Conservation (phyloP, 495 filamentous ascomycete species). For the Jackrogersella multiformis region DNA sequence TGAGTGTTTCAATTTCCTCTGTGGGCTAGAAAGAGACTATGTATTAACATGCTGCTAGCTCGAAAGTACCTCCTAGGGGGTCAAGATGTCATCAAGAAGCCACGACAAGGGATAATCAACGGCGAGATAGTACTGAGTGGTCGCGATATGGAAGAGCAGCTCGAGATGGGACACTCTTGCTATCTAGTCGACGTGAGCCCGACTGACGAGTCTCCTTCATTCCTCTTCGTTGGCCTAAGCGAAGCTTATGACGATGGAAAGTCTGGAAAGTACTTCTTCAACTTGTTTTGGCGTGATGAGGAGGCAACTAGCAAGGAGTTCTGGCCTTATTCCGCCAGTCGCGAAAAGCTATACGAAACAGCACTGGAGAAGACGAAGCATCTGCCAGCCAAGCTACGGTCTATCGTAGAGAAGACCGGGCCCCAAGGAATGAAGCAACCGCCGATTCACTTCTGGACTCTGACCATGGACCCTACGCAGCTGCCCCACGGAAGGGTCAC, state of each 20-base stretch:
- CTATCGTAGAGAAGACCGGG: conserved; percentile 37
- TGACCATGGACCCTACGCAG: conserved; percentile 30
- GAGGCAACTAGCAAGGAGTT: conserved; percentile 31
- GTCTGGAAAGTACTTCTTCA: conserved; percentile 41
- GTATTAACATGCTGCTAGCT: conserved; percentile 12
- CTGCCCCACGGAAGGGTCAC: conserved; percentile 51
- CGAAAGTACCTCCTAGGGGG: conserved; percentile 50
- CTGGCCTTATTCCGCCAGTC: conserved; percentile 37
- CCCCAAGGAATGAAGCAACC: conserved; percentile 29
- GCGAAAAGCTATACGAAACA: conserved; percentile 33
- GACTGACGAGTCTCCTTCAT: conserved; percentile 28
- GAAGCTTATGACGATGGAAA: conserved; percentile 34
- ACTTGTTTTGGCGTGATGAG: conserved; percentile 39
- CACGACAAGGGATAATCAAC: conserved; percentile 40
- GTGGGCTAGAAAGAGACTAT: not conserved
- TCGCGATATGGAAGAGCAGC: conserved; percentile 41
- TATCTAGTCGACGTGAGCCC: conserved; percentile 33
- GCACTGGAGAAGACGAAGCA: conserved; percentile 38
- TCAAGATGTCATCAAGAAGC: conserved; percentile 27
- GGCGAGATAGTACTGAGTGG: conserved; percentile 36
- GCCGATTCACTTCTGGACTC: conserved; percentile 30
- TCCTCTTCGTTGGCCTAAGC: conserved; percentile 39
- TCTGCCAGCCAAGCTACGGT: conserved; percentile 31
- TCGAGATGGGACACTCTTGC: conserved; percentile 38
- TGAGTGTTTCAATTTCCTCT: conserved; percentile 7